These are phyloP conservation scores for Starmerella stigmatis DNA, from an alignment of 805 yeast species.

Conservation along the genomic window DNA sequence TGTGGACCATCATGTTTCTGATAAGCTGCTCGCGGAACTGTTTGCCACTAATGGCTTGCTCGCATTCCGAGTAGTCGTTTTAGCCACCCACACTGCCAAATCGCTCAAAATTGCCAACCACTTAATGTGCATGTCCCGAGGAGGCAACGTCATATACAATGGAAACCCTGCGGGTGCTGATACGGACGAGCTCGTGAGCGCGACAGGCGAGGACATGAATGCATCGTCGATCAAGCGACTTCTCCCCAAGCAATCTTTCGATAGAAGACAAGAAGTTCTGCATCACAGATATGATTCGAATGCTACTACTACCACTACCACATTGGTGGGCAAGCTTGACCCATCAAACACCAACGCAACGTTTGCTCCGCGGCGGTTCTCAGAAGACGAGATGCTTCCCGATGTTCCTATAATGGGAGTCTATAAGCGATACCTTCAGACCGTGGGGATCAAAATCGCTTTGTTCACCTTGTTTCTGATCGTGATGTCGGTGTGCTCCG, in stretches of 20 bases:
- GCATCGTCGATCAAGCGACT: background rate
- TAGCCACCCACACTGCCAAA: conserved; percentile 77
- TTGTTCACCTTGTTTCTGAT: background rate
- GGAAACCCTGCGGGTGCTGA: conserved; percentile 2
- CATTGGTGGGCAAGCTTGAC: background rate
- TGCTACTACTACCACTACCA: background rate
- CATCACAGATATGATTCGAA: too few species aligned
- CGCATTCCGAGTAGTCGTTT: conserved; percentile 56
- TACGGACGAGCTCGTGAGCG: background rate
- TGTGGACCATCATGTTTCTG: conserved; percentile 86
- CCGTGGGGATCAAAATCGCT: conserved; percentile 9
- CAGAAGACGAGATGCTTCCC: conserved; percentile 37
- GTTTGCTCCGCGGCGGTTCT: background rate
- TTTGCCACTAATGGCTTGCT: conserved; percentile 71
- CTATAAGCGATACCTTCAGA: conserved; percentile 11
- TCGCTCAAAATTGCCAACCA: conserved; percentile 38
- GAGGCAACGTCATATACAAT: conserved; percentile 5
- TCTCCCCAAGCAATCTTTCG: conserved; percentile 3
- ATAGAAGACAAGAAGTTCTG: background rate
- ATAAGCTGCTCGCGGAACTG: conserved; percentile 55
- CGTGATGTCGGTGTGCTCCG: conserved; percentile 6
- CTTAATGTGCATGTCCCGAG: conserved; percentile 1
- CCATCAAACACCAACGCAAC: background rate
- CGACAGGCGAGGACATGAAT: background rate
- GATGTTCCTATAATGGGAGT: conserved; percentile 20